Base-by-base conservation (phyloP, 192 early-diverging fungal species). In the Chytriomyces sp. region DNA sequence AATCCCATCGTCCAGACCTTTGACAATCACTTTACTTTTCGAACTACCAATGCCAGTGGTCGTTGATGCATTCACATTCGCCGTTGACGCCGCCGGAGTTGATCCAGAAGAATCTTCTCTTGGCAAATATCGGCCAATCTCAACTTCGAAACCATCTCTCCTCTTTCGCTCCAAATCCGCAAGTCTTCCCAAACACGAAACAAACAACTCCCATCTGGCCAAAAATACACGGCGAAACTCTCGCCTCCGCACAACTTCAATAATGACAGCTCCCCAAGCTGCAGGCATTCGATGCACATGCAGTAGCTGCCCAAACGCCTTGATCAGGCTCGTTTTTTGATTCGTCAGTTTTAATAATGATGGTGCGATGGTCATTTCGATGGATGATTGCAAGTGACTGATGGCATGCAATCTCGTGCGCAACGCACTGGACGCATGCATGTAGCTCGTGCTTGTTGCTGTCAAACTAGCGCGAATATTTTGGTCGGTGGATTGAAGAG, bases 231-330 rank as follows among this genome's bases (percentile, higher is more conserved):
- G 47, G 23, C 72, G 74, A 86, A 77, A 87, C 62, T 87, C 86
- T 45, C 78, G 67, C 24, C 86, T 62, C 65, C 86, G 81, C 8
- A 86, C 86, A 69, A 88, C 79, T 68, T 88, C 86, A 5, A 84
- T 80, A 43, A 85, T 49, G 3, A 80, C 61, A 18, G 84, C 86
- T 18, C 82, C 86, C 83, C 83, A 88, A 3, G 86, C 86, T 7
- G 84, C 78, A 10, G 83, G 80, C 83, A 88, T 88, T 24, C 86
- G 79, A 77, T 88, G 84, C 3, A 88, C 82, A 77, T 86, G 84
- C 13, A 86, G 64, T 7, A 88, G 69, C 67, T 88, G 86, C 20
- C 64, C 47, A 57, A 88, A 83, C 13, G 84, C 86, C 35, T 77
- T 64, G 1, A 72, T 81, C 28, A 85, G 76, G 1, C 75, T 49